These are phyloP conservation scores for Colletotrichum sojae DNA, from an alignment of 2,329 filamentous ascomycete species.

Conservation along the genomic window DNA sequence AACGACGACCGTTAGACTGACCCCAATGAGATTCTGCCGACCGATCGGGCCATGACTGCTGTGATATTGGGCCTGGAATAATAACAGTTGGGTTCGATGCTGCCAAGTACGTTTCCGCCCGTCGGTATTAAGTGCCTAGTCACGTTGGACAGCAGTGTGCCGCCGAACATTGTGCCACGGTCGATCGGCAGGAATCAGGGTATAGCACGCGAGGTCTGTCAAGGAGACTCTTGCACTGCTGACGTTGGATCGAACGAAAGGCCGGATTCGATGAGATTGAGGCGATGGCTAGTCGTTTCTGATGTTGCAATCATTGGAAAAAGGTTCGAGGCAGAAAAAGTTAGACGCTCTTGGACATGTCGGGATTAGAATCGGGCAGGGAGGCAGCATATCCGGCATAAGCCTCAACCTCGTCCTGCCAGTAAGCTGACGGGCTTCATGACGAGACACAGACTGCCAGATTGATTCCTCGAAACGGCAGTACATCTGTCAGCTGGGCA, in stretches of 20 bases:
- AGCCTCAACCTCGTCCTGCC: neutral
- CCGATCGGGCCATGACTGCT: neutral
- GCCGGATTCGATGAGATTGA: too few relatives aligned
- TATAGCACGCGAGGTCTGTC: neutral
- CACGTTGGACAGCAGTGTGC: neutral
- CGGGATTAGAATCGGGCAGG: neutral
- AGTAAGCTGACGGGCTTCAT: conserved; percentile 31
- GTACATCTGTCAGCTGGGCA: neutral
- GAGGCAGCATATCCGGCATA: conserved; percentile 19
- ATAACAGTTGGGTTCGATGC: neutral
- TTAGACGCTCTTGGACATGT: neutral
- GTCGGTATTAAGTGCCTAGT: neutral
- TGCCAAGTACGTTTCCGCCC: too few relatives aligned
- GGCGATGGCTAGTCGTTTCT: neutral
- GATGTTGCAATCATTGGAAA: neutral
- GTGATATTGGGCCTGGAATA: neutral
- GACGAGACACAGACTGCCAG: neutral
- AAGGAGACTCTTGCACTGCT: conserved; percentile 11
- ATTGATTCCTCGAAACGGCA: neutral
- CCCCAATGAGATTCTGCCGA: neutral
- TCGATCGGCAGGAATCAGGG: neutral
- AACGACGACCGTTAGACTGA: too few relatives aligned
- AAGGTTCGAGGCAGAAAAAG: neutral
- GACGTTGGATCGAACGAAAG: conserved; percentile 19
- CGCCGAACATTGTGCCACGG: neutral